Evolutionary conservation across 1,139 yeast genomes (phyloP).

Genomic region (Pichia sp.): DNA sequence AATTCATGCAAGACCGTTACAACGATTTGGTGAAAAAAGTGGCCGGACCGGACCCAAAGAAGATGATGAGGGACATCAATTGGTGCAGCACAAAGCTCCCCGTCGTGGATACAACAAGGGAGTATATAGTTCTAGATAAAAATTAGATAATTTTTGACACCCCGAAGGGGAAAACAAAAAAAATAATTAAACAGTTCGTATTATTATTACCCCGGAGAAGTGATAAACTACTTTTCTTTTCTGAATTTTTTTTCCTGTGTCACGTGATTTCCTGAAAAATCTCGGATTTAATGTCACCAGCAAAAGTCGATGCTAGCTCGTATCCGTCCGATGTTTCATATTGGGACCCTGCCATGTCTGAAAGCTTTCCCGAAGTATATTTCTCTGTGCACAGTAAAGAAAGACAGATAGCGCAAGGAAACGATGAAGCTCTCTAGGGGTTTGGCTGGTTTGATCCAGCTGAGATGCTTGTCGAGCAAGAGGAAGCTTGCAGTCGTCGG

Average conservation of each 20-base stretch:
- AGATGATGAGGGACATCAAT: constrained; percentile 62
- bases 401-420: background rate
- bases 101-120: constrained; percentile 23
- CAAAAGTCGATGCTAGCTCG: too few relatives aligned
- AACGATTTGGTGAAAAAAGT: constrained; percentile 44
- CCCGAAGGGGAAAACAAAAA: background rate
- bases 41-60: constrained; percentile 57
- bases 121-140: constrained; percentile 16
- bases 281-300: too few relatives aligned
- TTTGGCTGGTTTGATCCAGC: background rate
- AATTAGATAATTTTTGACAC: background rate
- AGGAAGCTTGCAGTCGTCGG: constrained; percentile 74
- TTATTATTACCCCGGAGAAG: too few relatives aligned
- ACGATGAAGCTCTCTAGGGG: background rate
- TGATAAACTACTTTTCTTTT: background rate
- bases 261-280: background rate
- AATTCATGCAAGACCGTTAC: constrained; percentile 67
- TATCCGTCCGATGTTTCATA: too few relatives aligned
- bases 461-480: constrained; percentile 2
- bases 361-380: too few relatives aligned
- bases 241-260: too few relatives aligned
- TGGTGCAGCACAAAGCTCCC: constrained; percentile 30
- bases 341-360: too few relatives aligned
- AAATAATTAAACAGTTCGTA: too few relatives aligned
- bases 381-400: too few relatives aligned